Conservation (phyloP, 345 rosid genomes). For the Eucalyptus cladocalyx region DNA sequence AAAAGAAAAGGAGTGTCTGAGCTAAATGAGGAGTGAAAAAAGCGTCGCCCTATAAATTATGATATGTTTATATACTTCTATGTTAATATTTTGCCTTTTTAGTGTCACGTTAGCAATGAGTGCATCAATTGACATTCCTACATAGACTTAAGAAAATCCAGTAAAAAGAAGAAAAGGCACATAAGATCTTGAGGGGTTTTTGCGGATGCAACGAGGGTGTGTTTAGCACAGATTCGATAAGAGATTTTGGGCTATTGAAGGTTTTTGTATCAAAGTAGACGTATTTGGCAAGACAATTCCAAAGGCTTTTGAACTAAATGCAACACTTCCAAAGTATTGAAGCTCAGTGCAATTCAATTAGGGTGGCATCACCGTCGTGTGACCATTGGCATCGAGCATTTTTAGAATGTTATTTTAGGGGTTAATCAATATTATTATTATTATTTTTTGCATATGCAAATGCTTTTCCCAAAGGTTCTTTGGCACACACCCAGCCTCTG, state of each 20-base stretch:
- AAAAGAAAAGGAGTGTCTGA: rapidly evolving
- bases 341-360: neutral
- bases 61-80: neutral
- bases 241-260: neutral
- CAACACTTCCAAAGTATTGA: neutral
- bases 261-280: neutral
- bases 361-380: too few species aligned
- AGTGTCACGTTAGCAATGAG: neutral
- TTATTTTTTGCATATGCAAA: neutral
- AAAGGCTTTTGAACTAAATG: neutral
- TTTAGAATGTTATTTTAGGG: neutral
- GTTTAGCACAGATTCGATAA: neutral
- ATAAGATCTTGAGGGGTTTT: neutral
- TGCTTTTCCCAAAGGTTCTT: neutral
- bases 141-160: neutral
- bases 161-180: neutral
- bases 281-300: neutral
- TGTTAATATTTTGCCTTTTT: neutral
- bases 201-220: neutral
- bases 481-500: neutral
- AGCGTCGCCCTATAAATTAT: neutral
- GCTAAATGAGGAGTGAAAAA: neutral
- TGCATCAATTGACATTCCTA: neutral
- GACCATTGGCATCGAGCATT: neutral
- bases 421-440: neutral